These are phyloP conservation scores for Akanthomyces lecanii DNA, from an alignment of 2,329 filamentous ascomycete genomes.

Conservation along the genomic window DNA sequence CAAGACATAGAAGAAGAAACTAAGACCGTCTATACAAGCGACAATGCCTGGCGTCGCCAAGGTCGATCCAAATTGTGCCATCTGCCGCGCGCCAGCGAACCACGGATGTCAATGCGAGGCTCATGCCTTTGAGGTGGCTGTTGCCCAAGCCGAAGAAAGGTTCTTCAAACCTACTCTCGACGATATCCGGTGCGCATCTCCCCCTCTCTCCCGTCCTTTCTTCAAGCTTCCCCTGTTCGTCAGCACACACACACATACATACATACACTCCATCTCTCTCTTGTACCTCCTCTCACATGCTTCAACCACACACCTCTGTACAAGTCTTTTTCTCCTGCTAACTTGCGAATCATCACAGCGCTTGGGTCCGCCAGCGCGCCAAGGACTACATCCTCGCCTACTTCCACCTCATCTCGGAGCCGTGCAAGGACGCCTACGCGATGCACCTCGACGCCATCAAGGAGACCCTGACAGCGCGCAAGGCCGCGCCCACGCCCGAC, in stretches of 20 bases:
- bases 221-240: background rate
- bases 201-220: slow-evolving; percentile 9
- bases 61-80: slow-evolving; percentile 45
- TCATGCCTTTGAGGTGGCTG: slow-evolving; percentile 58
- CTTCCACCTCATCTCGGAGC: slow-evolving; percentile 57
- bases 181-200: slow-evolving; percentile 55
- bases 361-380: slow-evolving; percentile 61
- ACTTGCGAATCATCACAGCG: slow-evolving; percentile 33
- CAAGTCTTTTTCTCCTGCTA: no score
- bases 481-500: slow-evolving; percentile 53
- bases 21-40: background rate
- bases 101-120: slow-evolving; percentile 62
- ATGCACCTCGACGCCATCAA: slow-evolving; percentile 53
- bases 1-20: background rate
- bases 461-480: slow-evolving; percentile 48
- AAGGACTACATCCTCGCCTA: slow-evolving; percentile 66
- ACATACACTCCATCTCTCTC: no score
- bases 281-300: background rate
- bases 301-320: no score
- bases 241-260: background rate
- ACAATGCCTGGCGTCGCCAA: slow-evolving; percentile 19
- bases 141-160: slow-evolving; percentile 58
- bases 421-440: slow-evolving; percentile 55
- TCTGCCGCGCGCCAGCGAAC: slow-evolving; percentile 57
- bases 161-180: slow-evolving; percentile 61